Base-by-base conservation (phyloP, 768 basidiomycete species). In the Lentinula edodes region DNA sequence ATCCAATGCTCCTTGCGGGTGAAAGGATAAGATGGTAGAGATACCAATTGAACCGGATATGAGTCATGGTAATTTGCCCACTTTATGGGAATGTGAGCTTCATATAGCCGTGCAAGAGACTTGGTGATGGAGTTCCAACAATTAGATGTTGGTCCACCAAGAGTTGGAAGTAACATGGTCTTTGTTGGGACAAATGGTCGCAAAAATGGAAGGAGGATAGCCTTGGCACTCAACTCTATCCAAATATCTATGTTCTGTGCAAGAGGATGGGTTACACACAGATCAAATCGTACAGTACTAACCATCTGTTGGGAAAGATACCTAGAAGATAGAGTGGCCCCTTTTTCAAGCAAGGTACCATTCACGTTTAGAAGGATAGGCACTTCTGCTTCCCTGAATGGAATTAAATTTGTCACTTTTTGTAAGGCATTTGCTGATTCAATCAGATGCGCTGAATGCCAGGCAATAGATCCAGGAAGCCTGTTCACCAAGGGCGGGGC, bases 1-100 rank as follows among this genome's bases (percentile, higher is more conserved):
- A 60, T 18, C 48, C 52, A 60, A 36, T 60, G 48, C 41, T 60
- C 59, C n/a, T 60, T 60, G 10, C 59, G 59, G 15, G 59, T 35
- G 48, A 60, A 60, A 15, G 59, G 59, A 18, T 60, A 60, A 10
- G 59, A 60, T 15, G 59, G 59, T 42, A 60, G 35, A 20, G 48
- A 32, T n/a, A 60, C 34, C 18, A 60, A n/a, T 35, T 60, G 13
- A 16, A 60, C 59, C 5, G 59, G 46, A 52, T 60, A 60, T 4
- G 48, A 35, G 16, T 12, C 3, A 60, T 60, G 59, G 32, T 51
- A 60, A 20, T 60, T 38, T 41, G 59, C 59, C 59, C 59, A 60
- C 15, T 60, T 36, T 51, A 60, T 60, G 20, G 48, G 59, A 18
- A 52, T 48, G 23, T 60, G 59, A 18, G 59, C 59, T 60, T 51